A percentile compares a stretch with the other conserved stretches of the same genome.
phyloP scores from a whole-genome alignment of 148 eudicot genomes.

The Polygonum maritimum region DNA sequence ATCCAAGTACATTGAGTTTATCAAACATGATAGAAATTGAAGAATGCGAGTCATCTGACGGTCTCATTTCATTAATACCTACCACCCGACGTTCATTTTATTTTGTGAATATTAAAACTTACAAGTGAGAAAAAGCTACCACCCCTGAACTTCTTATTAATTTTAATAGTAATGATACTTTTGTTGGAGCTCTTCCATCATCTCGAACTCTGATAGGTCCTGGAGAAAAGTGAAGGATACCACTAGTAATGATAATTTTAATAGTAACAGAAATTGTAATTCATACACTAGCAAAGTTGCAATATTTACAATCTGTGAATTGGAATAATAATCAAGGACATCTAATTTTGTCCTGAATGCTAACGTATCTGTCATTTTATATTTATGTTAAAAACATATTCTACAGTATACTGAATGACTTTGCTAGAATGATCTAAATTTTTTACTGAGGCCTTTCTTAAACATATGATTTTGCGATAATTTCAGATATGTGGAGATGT shows the following conservation, averaged over 20 bases:
- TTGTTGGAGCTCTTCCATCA: neutral
- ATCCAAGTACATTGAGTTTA: no score
- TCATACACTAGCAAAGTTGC: neutral
- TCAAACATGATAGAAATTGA: no score
- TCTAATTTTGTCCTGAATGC: neutral
- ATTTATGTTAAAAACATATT: neutral
- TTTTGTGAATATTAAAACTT: no score
- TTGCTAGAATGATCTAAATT: neutral
- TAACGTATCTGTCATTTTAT: neutral
- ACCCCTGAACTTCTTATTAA: no score
- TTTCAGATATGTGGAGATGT: constrained; percentile 84
- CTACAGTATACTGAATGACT: neutral
- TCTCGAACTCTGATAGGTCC: neutral
- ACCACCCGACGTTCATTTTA: no score
- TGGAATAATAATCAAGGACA: neutral
- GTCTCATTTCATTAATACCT: no score
- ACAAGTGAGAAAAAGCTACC: no score
- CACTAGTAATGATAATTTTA: no score
- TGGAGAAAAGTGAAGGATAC: neutral
- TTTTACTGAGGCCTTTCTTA: neutral
- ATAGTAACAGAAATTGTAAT: neutral
- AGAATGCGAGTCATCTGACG: neutral
- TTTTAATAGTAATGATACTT: neutral
- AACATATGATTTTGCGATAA: neutral
- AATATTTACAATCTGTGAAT: neutral